Conservation (phyloP, 345 rosid species). For the Corchorus olitorius region DNA sequence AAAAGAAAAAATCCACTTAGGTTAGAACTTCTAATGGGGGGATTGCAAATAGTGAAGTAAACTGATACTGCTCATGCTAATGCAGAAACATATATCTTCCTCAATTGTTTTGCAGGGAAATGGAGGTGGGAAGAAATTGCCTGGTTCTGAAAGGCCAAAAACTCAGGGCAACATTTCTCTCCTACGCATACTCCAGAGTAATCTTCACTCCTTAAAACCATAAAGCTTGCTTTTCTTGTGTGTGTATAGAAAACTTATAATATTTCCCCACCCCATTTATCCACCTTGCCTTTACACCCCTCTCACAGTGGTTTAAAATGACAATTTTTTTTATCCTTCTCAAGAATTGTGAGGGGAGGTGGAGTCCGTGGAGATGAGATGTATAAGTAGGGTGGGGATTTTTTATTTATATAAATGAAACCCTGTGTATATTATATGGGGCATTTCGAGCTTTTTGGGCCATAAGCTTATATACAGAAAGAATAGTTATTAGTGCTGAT, state of each 20-base stretch:
- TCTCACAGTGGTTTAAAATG: too few species aligned
- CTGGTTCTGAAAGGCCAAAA: conserved; percentile 37
- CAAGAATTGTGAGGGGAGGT: too few species aligned
- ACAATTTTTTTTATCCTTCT: too few species aligned
- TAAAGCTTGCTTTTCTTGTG: background rate
- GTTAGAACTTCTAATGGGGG: background rate
- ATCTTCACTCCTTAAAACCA: conserved; percentile 36
- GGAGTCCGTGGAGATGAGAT: too few species aligned
- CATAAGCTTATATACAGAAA: background rate
- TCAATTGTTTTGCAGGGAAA: conserved; percentile 46
- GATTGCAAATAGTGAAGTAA: background rate
- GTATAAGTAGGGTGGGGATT: too few species aligned
- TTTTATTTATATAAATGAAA: too few species aligned
- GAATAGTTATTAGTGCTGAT: background rate
- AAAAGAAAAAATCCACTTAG: background rate
- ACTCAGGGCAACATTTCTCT: conserved; percentile 73
- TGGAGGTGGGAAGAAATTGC: conserved; percentile 52
- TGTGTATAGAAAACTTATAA: too few species aligned
- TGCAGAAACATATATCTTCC: conserved; percentile 6
- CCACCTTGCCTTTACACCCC: too few species aligned
- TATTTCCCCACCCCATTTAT: too few species aligned
- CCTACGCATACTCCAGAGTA: conserved; percentile 58
- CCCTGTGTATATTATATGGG: background rate
- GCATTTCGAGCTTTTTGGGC: background rate
- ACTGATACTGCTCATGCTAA: background rate